Evolutionary conservation across 148 eudicot genomes (phyloP).

Genomic region (Rhododendron williamsianum): DNA sequence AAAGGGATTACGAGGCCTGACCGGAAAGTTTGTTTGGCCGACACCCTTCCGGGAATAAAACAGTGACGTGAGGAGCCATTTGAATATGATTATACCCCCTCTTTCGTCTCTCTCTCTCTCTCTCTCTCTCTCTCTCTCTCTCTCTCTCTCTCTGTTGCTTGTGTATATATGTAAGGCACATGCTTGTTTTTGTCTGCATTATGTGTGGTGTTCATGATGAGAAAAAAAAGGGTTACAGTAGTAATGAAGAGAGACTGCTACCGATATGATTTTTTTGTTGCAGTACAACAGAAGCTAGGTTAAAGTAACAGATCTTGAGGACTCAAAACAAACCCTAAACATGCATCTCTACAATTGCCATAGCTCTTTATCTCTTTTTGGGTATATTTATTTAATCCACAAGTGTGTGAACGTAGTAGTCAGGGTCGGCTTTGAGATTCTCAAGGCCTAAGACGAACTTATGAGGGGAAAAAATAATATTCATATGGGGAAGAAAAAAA

Average conservation of each 20-base stretch:
- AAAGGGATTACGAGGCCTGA: not conserved
- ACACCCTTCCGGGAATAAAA: constrained; percentile 27
- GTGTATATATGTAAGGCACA: not conserved
- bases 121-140: not conserved
- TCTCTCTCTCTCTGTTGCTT: not conserved
- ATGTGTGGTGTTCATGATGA: not conserved
- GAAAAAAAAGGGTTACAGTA: not conserved
- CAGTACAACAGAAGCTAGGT: not conserved
- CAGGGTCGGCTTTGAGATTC: too few species aligned
- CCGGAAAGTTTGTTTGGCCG: constrained; percentile 31
- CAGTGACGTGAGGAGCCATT: constrained; percentile 27
- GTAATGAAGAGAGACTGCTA: not conserved
- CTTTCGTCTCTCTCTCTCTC: not conserved
- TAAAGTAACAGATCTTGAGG: not conserved
- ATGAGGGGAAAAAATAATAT: too few species aligned
- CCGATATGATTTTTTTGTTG: not conserved
- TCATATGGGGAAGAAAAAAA: too few species aligned
- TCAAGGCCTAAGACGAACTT: too few species aligned
- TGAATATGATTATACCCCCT: constrained; percentile 14
- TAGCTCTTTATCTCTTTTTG: not conserved
- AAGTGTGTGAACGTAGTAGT: not conserved
- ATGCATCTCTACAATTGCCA: not conserved
- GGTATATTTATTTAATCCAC: not conserved
- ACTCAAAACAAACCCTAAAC: not conserved
- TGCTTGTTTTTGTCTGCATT: not conserved